Evolutionary conservation across 1,139 yeast genomes (phyloP).

Genomic region (Debaryomycetaceae sp.): DNA sequence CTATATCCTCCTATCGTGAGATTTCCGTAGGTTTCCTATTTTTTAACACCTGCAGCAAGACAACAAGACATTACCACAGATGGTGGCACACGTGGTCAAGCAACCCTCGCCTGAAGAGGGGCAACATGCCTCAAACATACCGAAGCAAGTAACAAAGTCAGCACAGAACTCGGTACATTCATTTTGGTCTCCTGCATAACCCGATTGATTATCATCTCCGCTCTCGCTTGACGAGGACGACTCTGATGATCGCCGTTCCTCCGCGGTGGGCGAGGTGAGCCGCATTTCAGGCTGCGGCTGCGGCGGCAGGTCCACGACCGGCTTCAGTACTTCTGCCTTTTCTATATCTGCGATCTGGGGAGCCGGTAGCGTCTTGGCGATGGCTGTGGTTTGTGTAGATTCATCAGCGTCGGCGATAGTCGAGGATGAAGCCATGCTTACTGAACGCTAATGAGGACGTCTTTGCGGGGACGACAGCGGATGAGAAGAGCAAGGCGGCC

Average conservation of each 20-base stretch:
- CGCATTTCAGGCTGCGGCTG: constrained; percentile 9
- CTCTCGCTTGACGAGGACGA: constrained; percentile 14
- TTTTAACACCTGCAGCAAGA: constrained; percentile 30
- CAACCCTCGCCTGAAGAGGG: constrained; percentile 42
- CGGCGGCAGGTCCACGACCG: too few relatives aligned
- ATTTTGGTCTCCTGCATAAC: constrained; percentile 31
- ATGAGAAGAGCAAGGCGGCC: too few relatives aligned
- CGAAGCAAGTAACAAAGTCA: constrained; percentile 38
- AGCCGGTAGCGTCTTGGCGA: too few relatives aligned
- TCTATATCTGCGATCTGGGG: too few relatives aligned
- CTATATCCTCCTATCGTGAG: too few relatives aligned
- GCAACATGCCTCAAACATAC: constrained; percentile 38
- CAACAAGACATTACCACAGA: constrained; percentile 35
- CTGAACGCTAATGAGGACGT: too few relatives aligned
- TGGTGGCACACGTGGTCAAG: constrained; percentile 30
- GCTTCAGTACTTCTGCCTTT: too few relatives aligned
- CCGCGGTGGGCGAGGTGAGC: constrained; percentile 2
- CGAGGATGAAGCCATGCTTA: too few relatives aligned
- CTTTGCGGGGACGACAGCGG: too few relatives aligned
- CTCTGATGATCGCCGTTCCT: neutral
- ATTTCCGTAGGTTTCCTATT: neutral
- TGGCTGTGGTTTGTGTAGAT: too few relatives aligned
- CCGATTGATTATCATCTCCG: constrained; percentile 30
- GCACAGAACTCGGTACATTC: constrained; percentile 44
- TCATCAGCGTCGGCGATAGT: too few relatives aligned